Conservation (phyloP, 176 grass and related monocot species). For the Lolium multiflorum region DNA sequence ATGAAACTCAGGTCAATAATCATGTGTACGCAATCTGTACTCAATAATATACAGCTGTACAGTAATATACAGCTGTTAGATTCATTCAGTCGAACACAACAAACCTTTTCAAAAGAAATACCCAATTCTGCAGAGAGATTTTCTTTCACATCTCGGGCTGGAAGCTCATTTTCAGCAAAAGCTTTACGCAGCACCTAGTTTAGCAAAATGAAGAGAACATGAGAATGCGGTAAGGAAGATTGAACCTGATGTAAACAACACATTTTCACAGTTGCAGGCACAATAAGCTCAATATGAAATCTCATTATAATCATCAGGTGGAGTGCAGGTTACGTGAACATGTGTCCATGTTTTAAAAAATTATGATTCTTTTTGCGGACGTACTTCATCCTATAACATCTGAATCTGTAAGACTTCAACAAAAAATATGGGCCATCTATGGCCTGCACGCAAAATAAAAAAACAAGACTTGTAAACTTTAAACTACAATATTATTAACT, state of each 20-base stretch:
- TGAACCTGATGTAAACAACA: slow-evolving; percentile 22
- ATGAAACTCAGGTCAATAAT: slow-evolving; percentile 29
- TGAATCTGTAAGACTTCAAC: not conserved
- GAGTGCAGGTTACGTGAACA: not conserved
- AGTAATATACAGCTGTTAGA: slow-evolving; percentile 22
- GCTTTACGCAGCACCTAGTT: slow-evolving; percentile 70
- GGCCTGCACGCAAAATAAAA: slow-evolving; percentile 14
- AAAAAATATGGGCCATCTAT: slow-evolving; percentile 9
- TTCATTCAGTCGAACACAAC: slow-evolving; percentile 22
- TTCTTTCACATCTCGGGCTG: slow-evolving; percentile 76
- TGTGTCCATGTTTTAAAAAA: not conserved
- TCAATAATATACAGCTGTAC: too few species aligned
- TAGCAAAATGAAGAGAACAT: slow-evolving; percentile 36
- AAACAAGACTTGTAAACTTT: not conserved
- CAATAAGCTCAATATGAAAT: slow-evolving; percentile 23
- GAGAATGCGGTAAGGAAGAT: slow-evolving; percentile 8
- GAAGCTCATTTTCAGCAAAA: slow-evolving; percentile 93
- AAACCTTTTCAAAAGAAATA: slow-evolving; percentile 88
- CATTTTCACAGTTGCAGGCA: not conserved
- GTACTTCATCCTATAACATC: not conserved
- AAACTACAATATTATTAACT: not conserved
- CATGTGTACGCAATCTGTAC: not conserved
- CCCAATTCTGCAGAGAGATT: slow-evolving; percentile 76
- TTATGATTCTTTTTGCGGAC: not conserved
- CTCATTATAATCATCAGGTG: slow-evolving; percentile 14